A percentile compares a stretch with the other conserved stretches of the same genome.
Evolutionary conservation across 257 asterid species (phyloP).

Genomic region (Parsonsia alboflavescens): DNA sequence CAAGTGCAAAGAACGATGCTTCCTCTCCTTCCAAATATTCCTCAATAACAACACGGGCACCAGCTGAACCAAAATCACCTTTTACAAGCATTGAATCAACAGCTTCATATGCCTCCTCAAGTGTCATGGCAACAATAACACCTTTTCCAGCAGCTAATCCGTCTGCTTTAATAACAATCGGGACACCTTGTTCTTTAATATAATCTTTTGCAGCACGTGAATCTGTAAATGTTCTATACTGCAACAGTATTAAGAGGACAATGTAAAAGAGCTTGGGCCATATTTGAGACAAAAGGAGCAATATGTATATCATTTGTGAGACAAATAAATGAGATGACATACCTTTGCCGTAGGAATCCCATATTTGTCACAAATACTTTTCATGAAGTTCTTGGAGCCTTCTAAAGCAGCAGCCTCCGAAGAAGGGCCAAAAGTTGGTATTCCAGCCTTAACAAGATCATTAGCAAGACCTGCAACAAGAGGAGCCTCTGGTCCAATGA

Average conservation of each 20-base stretch:
- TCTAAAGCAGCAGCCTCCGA: conserved; percentile 95
- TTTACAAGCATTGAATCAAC: conserved; percentile 86
- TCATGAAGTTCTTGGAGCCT: conserved; percentile 93
- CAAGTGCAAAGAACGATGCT: conserved; percentile 88
- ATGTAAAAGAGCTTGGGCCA: not conserved
- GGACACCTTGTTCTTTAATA: conserved; percentile 68
- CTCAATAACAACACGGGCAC: conserved; percentile 67
- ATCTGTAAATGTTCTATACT: conserved; percentile 75
- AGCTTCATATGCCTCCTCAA: conserved; percentile 79
- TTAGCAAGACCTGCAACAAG: conserved; percentile 92
- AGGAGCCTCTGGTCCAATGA: conserved; percentile 93
- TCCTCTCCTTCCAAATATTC: conserved; percentile 94
- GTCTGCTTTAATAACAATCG: conserved; percentile 88
- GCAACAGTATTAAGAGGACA: conserved; percentile 7
- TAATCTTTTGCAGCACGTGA: conserved; percentile 68
- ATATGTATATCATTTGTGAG: not conserved
- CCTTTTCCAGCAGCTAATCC: conserved; percentile 98
- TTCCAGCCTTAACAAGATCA: conserved; percentile 83
- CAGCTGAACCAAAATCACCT: conserved; percentile 76
- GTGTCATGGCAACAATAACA: conserved; percentile 75
- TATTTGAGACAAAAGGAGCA: not conserved
- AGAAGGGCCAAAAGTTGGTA: conserved; percentile 89
- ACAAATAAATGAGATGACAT: not conserved
- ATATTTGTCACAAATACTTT: conserved; percentile 78
- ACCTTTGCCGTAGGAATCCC: conserved; percentile 96